These are phyloP conservation scores for Boletus edulis DNA, from an alignment of 768 basidiomycete species.

Conservation along the genomic window DNA sequence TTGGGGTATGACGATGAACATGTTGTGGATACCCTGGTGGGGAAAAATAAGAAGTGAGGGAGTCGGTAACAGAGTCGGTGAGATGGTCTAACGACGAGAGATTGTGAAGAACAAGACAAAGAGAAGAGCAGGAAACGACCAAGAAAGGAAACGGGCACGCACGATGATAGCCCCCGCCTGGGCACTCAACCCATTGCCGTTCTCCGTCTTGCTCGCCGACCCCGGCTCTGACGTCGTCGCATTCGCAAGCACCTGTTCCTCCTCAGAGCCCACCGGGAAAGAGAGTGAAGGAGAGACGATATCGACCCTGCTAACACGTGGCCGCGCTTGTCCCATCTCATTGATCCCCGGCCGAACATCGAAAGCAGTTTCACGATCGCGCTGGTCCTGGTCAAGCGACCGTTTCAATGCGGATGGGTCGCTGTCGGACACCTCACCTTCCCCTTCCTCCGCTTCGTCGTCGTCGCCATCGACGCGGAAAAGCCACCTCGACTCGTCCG, in stretches of 20 bases:
- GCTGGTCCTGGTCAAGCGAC: slow-evolving; percentile 5
- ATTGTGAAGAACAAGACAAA: too few species aligned
- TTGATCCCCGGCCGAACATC: slow-evolving; percentile 28
- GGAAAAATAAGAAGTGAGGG: neutral
- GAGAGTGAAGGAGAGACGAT: slow-evolving; percentile 22
- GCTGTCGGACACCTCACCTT: slow-evolving; percentile 5
- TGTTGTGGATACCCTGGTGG: slow-evolving; percentile 86
- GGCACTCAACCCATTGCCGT: slow-evolving; percentile 49
- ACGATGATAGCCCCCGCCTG: slow-evolving; percentile 90
- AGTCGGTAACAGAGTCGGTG: neutral
- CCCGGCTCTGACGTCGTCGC: slow-evolving; percentile 15
- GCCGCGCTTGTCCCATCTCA: slow-evolving; percentile 38
- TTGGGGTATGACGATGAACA: slow-evolving; percentile 92
- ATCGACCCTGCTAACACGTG: slow-evolving; percentile 49
- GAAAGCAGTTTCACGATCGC: neutral
- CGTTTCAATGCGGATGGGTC: neutral
- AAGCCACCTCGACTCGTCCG: slow-evolving; percentile 20
- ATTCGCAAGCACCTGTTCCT: slow-evolving; percentile 1
- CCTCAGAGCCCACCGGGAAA: slow-evolving; percentile 2
- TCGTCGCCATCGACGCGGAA: slow-evolving; percentile 27
- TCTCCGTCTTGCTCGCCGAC: slow-evolving; percentile 10
- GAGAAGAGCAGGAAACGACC: neutral
- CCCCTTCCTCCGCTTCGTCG: slow-evolving; percentile 19
- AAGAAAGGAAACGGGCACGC: slow-evolving; percentile 26
- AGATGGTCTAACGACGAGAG: neutral